Percentiles rank a stretch among this genome's conserved stretches.
Conservation (phyloP, 108 stramenopile species). For the Cafeteria roenbergensis region DNA sequence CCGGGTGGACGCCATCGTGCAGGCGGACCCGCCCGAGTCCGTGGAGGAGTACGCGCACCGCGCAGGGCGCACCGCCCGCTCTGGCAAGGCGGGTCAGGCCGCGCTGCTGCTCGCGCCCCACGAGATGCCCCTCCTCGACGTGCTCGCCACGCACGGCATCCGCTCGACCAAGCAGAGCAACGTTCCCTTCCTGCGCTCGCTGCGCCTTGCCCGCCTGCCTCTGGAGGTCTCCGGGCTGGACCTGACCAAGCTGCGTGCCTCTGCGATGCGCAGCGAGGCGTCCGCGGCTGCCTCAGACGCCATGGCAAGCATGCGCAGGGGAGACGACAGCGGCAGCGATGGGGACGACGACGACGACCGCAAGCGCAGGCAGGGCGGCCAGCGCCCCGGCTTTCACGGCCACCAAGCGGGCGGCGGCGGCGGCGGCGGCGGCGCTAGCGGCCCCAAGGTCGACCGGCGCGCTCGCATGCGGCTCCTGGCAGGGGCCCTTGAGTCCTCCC, state of each 20-base stretch:
- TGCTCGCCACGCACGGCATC: conserved; percentile 41
- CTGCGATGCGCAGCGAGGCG: too few relatives aligned
- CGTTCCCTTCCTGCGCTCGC: not conserved
- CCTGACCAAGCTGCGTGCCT: not conserved
- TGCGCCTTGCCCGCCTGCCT: not conserved
- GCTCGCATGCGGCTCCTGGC: too few relatives aligned
- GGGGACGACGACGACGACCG: not conserved
- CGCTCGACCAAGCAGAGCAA: not conserved
- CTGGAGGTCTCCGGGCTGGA: not conserved
- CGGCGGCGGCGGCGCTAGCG: too few relatives aligned
- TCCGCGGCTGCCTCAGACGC: too few relatives aligned
- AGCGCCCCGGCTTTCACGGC: too few relatives aligned
- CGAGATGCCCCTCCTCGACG: conserved; percentile 52
- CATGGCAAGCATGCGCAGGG: too few relatives aligned
- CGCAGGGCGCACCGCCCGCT: conserved; percentile 69
- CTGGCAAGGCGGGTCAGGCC: conserved; percentile 64
- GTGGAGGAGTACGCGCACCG: conserved; percentile 74
- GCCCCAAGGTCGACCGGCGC: too few relatives aligned
- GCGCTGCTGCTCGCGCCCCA: conserved; percentile 71
- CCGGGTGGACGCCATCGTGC: conserved; percentile 71
- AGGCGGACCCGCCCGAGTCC: conserved; percentile 78
- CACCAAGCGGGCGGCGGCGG: too few relatives aligned
- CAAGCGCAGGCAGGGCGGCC: not conserved
- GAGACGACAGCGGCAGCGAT: not conserved
- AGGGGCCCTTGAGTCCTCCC: not conserved